Evolutionary conservation across 139 green algal species (phyloP).

Genomic region (Closterium sp.): DNA sequence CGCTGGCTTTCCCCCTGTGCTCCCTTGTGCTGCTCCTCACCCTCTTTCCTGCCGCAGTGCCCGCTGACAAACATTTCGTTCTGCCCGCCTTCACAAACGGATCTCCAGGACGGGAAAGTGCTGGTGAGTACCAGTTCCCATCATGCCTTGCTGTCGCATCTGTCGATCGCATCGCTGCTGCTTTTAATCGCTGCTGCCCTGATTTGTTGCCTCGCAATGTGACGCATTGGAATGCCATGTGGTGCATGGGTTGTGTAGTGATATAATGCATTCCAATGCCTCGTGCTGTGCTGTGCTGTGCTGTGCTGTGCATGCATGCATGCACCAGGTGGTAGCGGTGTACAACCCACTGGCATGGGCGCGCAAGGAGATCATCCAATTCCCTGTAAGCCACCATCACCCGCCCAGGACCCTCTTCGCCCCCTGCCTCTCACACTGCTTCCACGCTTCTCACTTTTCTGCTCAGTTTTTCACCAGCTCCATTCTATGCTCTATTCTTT

Average conservation of each 20-base stretch:
- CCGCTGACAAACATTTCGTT: conserved; percentile 63
- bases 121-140: background rate
- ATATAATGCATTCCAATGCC: too few species aligned
- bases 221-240: too few species aligned
- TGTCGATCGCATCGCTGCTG: too few species aligned
- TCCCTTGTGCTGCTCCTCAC: too few species aligned
- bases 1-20: too few species aligned
- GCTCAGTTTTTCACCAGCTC: background rate
- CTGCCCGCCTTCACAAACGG: conserved; percentile 59
- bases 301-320: background rate
- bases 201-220: too few species aligned
- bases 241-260: too few species aligned
- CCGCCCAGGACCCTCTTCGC: background rate
- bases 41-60: conserved; percentile 46
- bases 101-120: background rate
- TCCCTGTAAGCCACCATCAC: conserved; percentile 58
- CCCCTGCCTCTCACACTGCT: background rate
- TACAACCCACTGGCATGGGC: conserved; percentile 80
- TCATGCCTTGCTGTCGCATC: too few species aligned
- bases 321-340: conserved; percentile 60
- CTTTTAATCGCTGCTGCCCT: too few species aligned
- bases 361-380: conserved; percentile 58
- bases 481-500: background rate
- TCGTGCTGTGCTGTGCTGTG: too few species aligned
- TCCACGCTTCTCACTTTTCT: background rate